These are phyloP conservation scores for Russula dissimulans DNA, from an alignment of 768 basidiomycete genomes.

Conservation along the genomic window DNA sequence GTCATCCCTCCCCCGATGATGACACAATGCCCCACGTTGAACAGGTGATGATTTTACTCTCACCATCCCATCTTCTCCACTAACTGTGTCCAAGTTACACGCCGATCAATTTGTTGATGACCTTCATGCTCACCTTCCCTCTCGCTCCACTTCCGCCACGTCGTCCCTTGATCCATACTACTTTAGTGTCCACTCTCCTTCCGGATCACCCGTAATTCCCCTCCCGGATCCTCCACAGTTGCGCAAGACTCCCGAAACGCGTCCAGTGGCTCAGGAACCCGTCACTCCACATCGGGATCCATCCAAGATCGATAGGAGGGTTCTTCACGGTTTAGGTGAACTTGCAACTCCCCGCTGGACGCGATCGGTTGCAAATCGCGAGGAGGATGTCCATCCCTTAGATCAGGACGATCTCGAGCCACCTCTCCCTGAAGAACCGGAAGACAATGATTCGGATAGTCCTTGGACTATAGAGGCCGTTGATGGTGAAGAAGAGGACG, in stretches of 20 bases:
- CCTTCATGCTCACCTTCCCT: constrained; percentile 31
- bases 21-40: constrained; percentile 12
- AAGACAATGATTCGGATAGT: constrained; percentile 58
- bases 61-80: constrained; percentile 1
- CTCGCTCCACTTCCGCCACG: constrained; percentile 65
- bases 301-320: constrained; percentile 72
- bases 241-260: constrained; percentile 57
- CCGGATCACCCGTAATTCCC: constrained; percentile 54
- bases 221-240: constrained; percentile 28
- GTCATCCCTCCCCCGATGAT: constrained; percentile 18
- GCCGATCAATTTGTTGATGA: constrained; percentile 35
- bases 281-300: constrained; percentile 71
- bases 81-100: constrained; percentile 31
- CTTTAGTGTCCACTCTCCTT: constrained; percentile 62
- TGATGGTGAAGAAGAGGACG: constrained; percentile 64
- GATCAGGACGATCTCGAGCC: constrained; percentile 27
- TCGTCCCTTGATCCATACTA: constrained; percentile 87
- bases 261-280: constrained; percentile 37
- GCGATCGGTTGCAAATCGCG: constrained; percentile 36
- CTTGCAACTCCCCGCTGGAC: constrained; percentile 94
- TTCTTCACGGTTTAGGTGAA: constrained; percentile 91
- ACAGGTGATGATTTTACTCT: constrained; percentile 8
- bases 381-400: constrained; percentile 26
- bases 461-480: constrained; percentile 86
- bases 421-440: constrained; percentile 26